A percentile compares a stretch with the other conserved stretches of the same genome.
Conservation (phyloP, 116 monocot species). For the Papilionanthe hybrid region DNA sequence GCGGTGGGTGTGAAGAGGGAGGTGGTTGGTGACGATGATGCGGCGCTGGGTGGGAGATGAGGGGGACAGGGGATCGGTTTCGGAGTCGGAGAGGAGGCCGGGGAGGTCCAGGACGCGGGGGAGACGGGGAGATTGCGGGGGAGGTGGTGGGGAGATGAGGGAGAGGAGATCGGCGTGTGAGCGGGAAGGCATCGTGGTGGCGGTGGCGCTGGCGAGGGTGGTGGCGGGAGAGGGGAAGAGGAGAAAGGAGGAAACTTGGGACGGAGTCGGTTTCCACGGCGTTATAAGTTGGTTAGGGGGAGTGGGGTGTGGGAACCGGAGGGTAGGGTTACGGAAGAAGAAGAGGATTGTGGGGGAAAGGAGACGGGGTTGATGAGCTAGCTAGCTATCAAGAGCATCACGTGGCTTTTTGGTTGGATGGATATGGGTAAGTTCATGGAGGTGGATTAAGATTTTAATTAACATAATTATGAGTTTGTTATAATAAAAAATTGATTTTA, state of each 20-base stretch:
- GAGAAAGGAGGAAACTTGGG: neutral
- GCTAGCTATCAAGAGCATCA: neutral
- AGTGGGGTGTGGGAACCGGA: neutral
- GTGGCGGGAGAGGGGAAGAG: neutral
- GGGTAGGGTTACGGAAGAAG: neutral
- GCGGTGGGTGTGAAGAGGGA: conserved; percentile 34
- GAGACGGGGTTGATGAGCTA: neutral
- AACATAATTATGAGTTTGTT: too few relatives aligned
- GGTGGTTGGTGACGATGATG: conserved; percentile 56
- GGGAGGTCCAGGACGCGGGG: conserved; percentile 41
- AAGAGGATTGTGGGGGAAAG: neutral
- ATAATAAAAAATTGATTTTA: too few relatives aligned
- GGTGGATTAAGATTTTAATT: too few relatives aligned
- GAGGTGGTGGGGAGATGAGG: conserved; percentile 15
- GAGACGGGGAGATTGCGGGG: conserved; percentile 15
- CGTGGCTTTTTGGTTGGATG: neutral
- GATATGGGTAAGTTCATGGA: too few relatives aligned
- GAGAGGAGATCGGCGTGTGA: conserved; percentile 46
- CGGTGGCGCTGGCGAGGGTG: neutral
- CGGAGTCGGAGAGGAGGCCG: conserved; percentile 20
- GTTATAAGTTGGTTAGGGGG: neutral
- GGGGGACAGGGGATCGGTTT: conserved; percentile 6
- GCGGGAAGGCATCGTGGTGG: conserved; percentile 23
- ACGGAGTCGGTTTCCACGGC: neutral
- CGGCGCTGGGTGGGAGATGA: conserved; percentile 26